phyloP scores from a whole-genome alignment of 306 rosid species.

The Cicer judaicum region DNA sequence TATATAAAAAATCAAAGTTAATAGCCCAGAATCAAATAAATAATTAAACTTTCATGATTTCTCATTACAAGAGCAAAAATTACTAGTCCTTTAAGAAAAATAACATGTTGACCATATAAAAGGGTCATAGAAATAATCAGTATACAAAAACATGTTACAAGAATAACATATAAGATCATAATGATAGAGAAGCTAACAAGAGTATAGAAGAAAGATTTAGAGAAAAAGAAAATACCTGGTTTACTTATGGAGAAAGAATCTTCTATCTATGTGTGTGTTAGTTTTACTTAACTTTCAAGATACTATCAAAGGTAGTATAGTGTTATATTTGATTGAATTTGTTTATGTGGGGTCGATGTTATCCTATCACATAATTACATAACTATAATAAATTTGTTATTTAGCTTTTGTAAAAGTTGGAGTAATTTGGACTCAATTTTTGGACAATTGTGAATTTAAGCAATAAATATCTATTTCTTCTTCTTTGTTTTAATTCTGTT shows the following conservation, averaged over 20 bases:
- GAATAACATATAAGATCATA: background rate
- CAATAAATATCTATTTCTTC: background rate
- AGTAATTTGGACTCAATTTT: background rate
- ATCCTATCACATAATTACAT: background rate
- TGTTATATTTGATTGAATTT: background rate
- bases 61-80: background rate
- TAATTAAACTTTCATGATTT: slow-evolving; percentile 1
- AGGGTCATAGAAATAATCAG: background rate
- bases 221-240: background rate
- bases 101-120: background rate
- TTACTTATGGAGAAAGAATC: background rate
- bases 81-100: background rate
- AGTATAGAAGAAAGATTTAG: background rate
- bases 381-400: background rate
- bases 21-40: background rate
- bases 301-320: background rate
- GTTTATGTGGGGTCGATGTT: slow-evolving; percentile 9
- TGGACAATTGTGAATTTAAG: background rate
- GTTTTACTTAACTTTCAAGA: slow-evolving; percentile 2
- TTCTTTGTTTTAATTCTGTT: background rate
- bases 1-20: background rate
- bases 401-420: background rate
- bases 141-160: background rate
- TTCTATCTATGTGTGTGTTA: background rate
- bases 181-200: background rate